Evolutionary conservation across 805 yeast genomes (phyloP), one percentile per base, ranked within the genome.

Genomic region (Dipodascopsis tothii): DNA sequence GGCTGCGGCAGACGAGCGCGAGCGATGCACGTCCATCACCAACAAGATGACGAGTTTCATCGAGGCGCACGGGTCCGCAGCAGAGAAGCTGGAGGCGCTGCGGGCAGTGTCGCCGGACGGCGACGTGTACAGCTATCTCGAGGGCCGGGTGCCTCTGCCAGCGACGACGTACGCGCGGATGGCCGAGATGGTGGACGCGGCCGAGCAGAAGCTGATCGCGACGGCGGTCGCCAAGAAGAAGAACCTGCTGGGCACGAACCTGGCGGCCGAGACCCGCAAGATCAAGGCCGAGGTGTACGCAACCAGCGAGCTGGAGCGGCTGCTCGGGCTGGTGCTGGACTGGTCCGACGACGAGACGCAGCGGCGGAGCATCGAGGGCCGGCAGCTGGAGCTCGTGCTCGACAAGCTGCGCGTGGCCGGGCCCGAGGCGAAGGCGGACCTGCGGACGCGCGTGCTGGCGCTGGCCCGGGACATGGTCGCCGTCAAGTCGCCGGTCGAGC

Each of bases 381-480:
- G 73, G 33, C 70, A 72, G 52, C 61, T 92, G 32, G 69, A 71
- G 43, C 77, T 78, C 57, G 72, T 75, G 46, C 73, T 77, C 46
- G 72, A 72, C 17, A 62, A 76, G 35, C 62, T 87, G 40, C 68
- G 65, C 44, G 68, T 73, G 1, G 67, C 76, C 28, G 85, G 92
- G 0, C 41, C 45, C 0, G 60, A 60, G 0, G 50, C 54, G 2
- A 78, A 80, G 43, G 58, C 60, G 14, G 46, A 44, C 1, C 55
- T 72, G 21, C 65, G 66, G 6, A 54, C 55, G 1, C 71, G 73
- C 21, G 63, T 87, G 3, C 65, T 66, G 35, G 76, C 73, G 6
- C 70, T 77, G 72, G 75, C 77, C 0, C 79, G 77, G 11, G 94
- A 82, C 28, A 75, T 88, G 45, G 76, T 87, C 3, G 64, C 81